phyloP scores from a whole-genome alignment of 805 yeast species.

The Jamesozyma hellenica region DNA sequence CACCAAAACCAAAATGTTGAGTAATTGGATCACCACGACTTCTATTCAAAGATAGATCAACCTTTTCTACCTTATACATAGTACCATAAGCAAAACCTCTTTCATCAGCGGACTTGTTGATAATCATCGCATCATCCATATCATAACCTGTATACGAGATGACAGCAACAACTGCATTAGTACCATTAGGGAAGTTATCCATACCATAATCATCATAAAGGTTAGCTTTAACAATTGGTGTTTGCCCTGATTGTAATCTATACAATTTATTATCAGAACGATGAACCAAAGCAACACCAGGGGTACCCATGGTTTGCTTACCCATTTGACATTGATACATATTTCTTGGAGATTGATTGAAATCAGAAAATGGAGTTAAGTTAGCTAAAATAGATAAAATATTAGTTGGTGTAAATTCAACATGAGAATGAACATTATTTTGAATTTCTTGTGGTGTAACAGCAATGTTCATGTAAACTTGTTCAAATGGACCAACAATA shows the following conservation, averaged over 20 bases:
- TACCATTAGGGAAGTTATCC: constrained; percentile 98
- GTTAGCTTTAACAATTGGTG: constrained; percentile 91
- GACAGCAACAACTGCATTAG: constrained; percentile 96
- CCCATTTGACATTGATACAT: constrained; percentile 99
- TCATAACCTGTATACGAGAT: constrained; percentile 98
- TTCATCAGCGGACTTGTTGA: constrained; percentile 94
- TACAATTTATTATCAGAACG: constrained; percentile 92
- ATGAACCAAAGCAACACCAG: constrained; percentile 88
- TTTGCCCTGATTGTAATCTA: constrained; percentile 88
- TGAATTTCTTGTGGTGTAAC: constrained; percentile 88
- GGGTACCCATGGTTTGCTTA: constrained; percentile 99
- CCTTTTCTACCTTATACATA: constrained; percentile 86
- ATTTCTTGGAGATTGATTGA: constrained; percentile 97
- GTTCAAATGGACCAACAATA: constrained; percentile 94
- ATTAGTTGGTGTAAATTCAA: constrained; percentile 90
- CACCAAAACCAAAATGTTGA: constrained; percentile 90
- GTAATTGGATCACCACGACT: constrained; percentile 90
- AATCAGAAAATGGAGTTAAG: constrained; percentile 95
- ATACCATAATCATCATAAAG: constrained; percentile 92
- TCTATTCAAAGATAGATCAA: constrained; percentile 68
- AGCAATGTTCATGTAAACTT: constrained; percentile 92
- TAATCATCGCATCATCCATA: constrained; percentile 99
- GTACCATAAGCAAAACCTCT: constrained; percentile 97
- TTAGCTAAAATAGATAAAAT: constrained; percentile 90
- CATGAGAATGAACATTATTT: constrained; percentile 75